Percentiles rank a stretch among this genome's conserved stretches.
Evolutionary conservation across 148 eudicot species (phyloP).

Genomic region (Selenicereus undatus): DNA sequence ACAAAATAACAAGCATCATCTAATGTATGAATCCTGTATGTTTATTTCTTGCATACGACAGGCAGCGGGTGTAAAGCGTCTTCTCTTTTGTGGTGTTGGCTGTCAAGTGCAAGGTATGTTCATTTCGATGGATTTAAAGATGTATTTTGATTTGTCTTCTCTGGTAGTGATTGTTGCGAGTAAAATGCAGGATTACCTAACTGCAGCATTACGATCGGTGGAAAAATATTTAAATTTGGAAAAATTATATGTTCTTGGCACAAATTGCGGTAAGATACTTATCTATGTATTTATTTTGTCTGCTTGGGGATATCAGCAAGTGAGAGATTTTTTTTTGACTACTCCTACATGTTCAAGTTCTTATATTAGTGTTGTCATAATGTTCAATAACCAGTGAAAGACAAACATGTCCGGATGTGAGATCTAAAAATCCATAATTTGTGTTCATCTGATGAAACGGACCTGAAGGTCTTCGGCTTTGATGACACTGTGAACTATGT

Average conservation of each 20-base stretch:
- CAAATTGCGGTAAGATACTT: conserved; percentile 74
- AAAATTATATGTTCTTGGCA: conserved; percentile 91
- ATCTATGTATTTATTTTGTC: not conserved
- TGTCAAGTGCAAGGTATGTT: conserved; percentile 95
- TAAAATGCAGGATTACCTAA: conserved; percentile 74
- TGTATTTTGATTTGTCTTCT: conserved; percentile 21
- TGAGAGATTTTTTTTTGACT: not conserved
- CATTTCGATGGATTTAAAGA: conserved; percentile 8
- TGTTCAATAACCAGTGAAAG: not conserved
- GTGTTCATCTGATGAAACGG: not conserved
- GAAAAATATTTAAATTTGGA: conserved; percentile 92
- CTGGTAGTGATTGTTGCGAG: conserved; percentile 51
- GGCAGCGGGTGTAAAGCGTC: conserved; percentile 98
- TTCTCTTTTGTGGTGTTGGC: conserved; percentile 96
- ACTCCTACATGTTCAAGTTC: too few relatives aligned
- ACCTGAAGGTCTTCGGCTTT: not conserved
- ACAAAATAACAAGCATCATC: not conserved
- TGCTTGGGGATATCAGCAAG: not conserved
- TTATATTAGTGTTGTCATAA: too few relatives aligned
- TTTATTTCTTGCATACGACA: conserved; percentile 28
- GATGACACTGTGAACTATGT: not conserved
- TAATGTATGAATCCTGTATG: not conserved
- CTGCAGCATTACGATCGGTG: conserved; percentile 95
- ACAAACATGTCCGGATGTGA: not conserved
- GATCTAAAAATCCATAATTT: not conserved